phyloP scores from a whole-genome alignment of 192 early-diverging fungal genomes.

The Mortierella hygrophila region DNA sequence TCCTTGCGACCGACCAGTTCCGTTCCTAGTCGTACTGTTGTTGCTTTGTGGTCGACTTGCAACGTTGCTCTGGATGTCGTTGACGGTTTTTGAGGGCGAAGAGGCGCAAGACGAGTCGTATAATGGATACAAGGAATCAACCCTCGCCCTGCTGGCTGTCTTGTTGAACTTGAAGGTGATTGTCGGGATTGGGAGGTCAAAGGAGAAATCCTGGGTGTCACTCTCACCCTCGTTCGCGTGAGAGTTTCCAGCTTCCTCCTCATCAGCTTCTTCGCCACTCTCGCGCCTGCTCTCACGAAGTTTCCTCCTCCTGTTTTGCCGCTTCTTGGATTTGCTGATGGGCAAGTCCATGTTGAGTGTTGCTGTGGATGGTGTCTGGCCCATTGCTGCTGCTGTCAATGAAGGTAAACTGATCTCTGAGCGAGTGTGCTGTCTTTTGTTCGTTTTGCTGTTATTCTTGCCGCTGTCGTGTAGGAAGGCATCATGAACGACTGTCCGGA shows the following conservation, averaged over 20 bases:
- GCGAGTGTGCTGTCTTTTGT: not conserved
- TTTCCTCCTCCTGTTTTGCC: constrained; percentile 13
- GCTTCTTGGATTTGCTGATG: constrained; percentile 16
- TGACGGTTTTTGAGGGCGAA: constrained; percentile 24
- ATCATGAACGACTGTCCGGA: not conserved
- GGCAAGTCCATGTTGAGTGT: not conserved
- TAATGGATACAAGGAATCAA: constrained; percentile 24
- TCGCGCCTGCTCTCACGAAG: not conserved
- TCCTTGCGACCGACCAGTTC: not conserved
- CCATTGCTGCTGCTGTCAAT: not conserved
- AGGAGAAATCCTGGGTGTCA: not conserved
- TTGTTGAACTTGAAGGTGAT: constrained; percentile 1
- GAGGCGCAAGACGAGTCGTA: constrained; percentile 34
- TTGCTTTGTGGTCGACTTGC: constrained; percentile 20
- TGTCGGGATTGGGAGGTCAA: not conserved
- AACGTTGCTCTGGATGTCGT: constrained; percentile 25
- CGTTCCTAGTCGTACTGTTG: not conserved
- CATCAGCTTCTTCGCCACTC: not conserved
- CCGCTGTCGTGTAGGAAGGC: not conserved
- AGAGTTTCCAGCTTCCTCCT: not conserved
- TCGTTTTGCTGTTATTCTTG: not conserved
- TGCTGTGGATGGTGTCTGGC: not conserved
- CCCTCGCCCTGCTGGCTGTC: not conserved
- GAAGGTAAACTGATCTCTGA: not conserved
- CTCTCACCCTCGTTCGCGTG: not conserved